Evolutionary conservation across 768 basidiomycete species (phyloP).

Genomic region (Multifurca ochricompacta): DNA sequence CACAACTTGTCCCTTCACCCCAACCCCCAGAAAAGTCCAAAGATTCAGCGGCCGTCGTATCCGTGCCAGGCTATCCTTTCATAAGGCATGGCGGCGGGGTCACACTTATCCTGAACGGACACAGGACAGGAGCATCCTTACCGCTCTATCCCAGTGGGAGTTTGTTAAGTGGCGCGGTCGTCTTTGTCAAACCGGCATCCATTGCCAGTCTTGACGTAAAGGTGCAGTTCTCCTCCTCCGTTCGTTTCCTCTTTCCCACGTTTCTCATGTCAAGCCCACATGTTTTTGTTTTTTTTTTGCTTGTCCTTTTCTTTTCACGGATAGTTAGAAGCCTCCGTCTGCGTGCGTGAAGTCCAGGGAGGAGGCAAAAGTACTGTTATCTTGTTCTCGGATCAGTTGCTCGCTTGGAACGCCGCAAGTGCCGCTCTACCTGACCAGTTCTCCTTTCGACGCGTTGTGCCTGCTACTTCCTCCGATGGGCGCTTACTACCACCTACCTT

Average conservation of each 20-base stretch:
- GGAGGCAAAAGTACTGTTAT: neutral
- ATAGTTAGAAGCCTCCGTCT: slow-evolving; percentile 7
- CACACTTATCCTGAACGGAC: slow-evolving; percentile 10
- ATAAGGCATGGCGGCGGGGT: slow-evolving; percentile 4
- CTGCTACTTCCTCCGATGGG: neutral
- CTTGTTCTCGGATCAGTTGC: slow-evolving; percentile 3
- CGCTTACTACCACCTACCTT: slow-evolving; percentile 12
- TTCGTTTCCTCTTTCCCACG: neutral
- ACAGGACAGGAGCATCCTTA: neutral
- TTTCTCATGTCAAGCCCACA: neutral
- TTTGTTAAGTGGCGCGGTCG: slow-evolving; percentile 1
- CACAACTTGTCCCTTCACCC: too few relatives aligned
- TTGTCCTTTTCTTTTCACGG: too few relatives aligned
- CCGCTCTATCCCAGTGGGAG: slow-evolving; percentile 13
- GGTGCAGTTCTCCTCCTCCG: neutral
- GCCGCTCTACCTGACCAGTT: slow-evolving; percentile 1
- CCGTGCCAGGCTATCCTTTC: neutral
- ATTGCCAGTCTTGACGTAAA: slow-evolving; percentile 8
- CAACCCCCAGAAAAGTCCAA: neutral
- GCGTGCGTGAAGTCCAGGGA: slow-evolving; percentile 10
- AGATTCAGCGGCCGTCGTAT: too few relatives aligned
- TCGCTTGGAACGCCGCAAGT: slow-evolving; percentile 2
- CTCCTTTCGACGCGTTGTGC: slow-evolving; percentile 6
- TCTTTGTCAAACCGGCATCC: neutral
- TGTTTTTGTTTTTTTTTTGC: too few relatives aligned